Evolutionary conservation across 2,329 filamentous ascomycete genomes (phyloP), one percentile per base, ranked within the genome.

Genomic region (Phialocephala sp.): DNA sequence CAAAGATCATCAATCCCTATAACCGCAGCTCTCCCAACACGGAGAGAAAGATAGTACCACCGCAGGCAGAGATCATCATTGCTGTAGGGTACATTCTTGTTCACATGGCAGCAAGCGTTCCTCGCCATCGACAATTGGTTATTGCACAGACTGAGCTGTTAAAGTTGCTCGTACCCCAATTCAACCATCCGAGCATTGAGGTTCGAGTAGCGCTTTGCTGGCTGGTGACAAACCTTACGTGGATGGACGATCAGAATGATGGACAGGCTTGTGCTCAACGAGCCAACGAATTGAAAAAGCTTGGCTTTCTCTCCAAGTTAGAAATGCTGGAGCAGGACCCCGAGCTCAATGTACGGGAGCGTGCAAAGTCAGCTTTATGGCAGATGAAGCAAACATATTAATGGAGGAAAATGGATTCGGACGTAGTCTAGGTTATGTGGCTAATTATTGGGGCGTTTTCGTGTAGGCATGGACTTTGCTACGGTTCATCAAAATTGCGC

Each of bases 191-290:
- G 52, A 87, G 91, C 74, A 85, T 86, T 55, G 87, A 91, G 50
- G 89, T 99, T 8, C 89, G 94, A 6, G 84, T 89, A 22, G 89
- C 90, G 55, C 87, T 95, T 71, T 93, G 92, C 69, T 94, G 94
- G 85, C 83, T 97, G 52, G 84, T 96, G 54, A 91, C 89, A 76
- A 97, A 97, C 76, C 84, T 99, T 52, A 91, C 92, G 0, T 96
- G 90, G 83, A 84, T 89, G 68, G 94, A 97, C 68, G 90, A 94
- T 72, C 83, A 85, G 8, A 83, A 79, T 36, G 93, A 97, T 71
- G 80, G 83, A 22, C 80, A 83, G 24, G 86, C 85, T 11, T 92
- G 90, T 68, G 82, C 85, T 36, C 84, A 89, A 72, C 85, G 95
- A 60, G 90, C 89, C 0, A 76, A 80, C 14, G 89, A 91, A 75